These are phyloP conservation scores for Huntiella moniliformis DNA, from an alignment of 2,329 filamentous ascomycete species.

Conservation along the genomic window DNA sequence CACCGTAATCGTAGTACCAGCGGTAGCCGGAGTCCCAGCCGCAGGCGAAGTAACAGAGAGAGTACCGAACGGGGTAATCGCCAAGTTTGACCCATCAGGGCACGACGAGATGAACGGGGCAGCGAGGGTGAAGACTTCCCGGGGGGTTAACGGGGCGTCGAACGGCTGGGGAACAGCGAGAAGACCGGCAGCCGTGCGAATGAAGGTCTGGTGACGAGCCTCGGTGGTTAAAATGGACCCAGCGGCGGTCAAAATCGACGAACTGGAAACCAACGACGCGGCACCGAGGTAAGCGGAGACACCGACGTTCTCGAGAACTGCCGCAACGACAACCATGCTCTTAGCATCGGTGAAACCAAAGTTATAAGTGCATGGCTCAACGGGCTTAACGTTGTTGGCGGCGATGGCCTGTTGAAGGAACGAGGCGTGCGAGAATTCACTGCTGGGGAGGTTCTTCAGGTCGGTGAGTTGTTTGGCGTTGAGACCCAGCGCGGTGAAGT, in stretches of 20 bases:
- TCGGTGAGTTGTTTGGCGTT: constrained; percentile 21
- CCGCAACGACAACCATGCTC: constrained; percentile 49
- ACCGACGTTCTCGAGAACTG: constrained; percentile 53
- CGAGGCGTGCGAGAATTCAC: constrained; percentile 32
- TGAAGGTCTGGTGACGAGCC: constrained; percentile 54
- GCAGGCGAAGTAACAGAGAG: constrained; percentile 31
- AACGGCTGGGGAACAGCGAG: constrained; percentile 49
- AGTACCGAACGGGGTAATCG: constrained; percentile 41
- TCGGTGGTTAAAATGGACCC: constrained; percentile 56
- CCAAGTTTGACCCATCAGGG: constrained; percentile 44
- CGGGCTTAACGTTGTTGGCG: constrained; percentile 42
- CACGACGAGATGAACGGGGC: constrained; percentile 54
- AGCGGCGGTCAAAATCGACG: constrained; percentile 43
- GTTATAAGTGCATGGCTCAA: constrained; percentile 51
- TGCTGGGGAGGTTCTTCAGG: constrained; percentile 40
- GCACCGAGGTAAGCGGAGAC: constrained; percentile 58
- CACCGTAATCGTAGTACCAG: constrained; percentile 24
- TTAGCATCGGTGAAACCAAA: constrained; percentile 48
- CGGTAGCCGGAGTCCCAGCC: constrained; percentile 21
- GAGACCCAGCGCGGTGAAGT: constrained; percentile 38
- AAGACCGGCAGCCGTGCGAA: constrained; percentile 39
- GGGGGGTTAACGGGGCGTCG: constrained; percentile 48
- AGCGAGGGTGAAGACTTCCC: constrained; percentile 54
- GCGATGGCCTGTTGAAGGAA: constrained; percentile 36
- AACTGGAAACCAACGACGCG: constrained; percentile 41